phyloP scores from a whole-genome alignment of 345 rosid genomes.

The Pugionium dolabratum region DNA sequence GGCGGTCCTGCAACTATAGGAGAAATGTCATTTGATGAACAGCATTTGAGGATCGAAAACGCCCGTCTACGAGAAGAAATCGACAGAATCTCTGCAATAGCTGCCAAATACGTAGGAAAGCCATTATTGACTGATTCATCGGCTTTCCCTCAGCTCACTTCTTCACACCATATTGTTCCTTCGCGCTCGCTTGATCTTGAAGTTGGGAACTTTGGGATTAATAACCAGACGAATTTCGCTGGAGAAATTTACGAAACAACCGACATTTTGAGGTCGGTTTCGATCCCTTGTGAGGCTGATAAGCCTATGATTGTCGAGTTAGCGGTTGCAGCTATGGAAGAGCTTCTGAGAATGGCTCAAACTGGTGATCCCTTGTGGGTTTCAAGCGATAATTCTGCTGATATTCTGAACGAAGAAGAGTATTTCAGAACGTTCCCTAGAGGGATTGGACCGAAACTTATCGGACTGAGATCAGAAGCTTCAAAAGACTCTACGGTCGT shows the following conservation, averaged over 20 bases:
- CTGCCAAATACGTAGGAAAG: constrained; percentile 83
- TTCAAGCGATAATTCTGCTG: constrained; percentile 46
- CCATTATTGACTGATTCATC: constrained; percentile 50
- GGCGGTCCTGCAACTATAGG: constrained; percentile 86
- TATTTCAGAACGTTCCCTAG: no score
- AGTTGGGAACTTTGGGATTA: constrained; percentile 49
- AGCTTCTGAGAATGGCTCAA: constrained; percentile 80
- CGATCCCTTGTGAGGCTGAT: constrained; percentile 75
- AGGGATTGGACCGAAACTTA: constrained; percentile 57
- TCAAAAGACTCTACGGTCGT: constrained; percentile 64
- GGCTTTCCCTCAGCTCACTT: constrained; percentile 52
- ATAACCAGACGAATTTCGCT: constrained; percentile 52
- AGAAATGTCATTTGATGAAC: constrained; percentile 96
- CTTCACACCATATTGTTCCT: constrained; percentile 44
- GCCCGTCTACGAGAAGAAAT: constrained; percentile 62
- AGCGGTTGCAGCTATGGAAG: constrained; percentile 97
- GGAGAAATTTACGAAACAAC: constrained; percentile 22
- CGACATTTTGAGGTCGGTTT: constrained; percentile 58
- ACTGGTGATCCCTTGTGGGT: constrained; percentile 81
- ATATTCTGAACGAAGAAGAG: constrained; percentile 53
- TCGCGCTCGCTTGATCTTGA: constrained; percentile 61
- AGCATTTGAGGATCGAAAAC: constrained; percentile 59
- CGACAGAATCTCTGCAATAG: constrained; percentile 81
- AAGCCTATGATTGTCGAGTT: constrained; percentile 89
- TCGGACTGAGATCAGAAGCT: constrained; percentile 78